Evolutionary conservation across 1,284 basidiomycete species (phyloP).

Genomic region (Heterobasidion parviporum): DNA sequence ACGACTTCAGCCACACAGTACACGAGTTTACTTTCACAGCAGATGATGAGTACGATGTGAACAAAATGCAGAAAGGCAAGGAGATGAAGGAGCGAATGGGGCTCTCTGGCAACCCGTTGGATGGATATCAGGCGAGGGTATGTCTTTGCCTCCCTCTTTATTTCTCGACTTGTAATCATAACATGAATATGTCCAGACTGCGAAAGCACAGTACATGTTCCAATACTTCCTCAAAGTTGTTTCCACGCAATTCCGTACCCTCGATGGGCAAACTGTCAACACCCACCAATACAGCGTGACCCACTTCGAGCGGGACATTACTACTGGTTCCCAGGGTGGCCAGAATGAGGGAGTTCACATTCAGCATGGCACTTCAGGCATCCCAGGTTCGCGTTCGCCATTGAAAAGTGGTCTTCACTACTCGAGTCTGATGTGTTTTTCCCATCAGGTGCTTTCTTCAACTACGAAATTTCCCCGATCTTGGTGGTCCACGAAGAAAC

Average conservation of each 20-base stretch:
- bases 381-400: constrained; percentile 47
- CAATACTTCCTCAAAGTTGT: constrained; percentile 98
- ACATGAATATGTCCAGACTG: constrained; percentile 34
- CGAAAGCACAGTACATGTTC: constrained; percentile 80
- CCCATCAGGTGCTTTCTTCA: constrained; percentile 77
- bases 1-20: constrained; percentile 92
- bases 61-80: constrained; percentile 52
- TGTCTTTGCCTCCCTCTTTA: constrained; percentile 7
- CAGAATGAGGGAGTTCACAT: constrained; percentile 69
- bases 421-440: neutral
- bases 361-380: constrained; percentile 73
- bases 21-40: constrained; percentile 80
- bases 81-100: constrained; percentile 74
- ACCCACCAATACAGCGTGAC: constrained; percentile 93
- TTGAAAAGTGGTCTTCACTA: constrained; percentile 11
- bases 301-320: constrained; percentile 89
- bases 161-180: constrained; percentile 3
- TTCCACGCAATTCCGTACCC: constrained; percentile 80
- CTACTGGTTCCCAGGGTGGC: constrained; percentile 49
- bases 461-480: constrained; percentile 97
- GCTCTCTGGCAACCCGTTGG: constrained; percentile 73
- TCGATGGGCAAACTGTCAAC: constrained; percentile 72
- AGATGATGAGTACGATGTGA: constrained; percentile 70
- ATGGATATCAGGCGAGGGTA: constrained; percentile 61
- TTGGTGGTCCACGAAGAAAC: constrained; percentile 87